These are phyloP conservation scores for Backusella macrospora DNA, from an alignment of 192 early-diverging fungal species.

Conservation along the genomic window DNA sequence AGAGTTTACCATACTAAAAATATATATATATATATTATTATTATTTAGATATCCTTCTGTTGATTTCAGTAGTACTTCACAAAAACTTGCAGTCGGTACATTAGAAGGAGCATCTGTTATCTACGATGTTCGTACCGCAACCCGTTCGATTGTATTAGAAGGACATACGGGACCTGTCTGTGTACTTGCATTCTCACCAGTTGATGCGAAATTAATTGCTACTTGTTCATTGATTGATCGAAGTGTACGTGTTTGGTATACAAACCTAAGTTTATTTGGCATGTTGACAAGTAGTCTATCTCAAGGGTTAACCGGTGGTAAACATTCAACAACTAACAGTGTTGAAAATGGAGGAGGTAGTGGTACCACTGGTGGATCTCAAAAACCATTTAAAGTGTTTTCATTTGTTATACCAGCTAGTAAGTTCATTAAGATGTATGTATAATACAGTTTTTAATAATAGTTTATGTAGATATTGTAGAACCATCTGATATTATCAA, in stretches of 20 bases:
- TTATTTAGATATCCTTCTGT: constrained; percentile 62
- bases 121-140: constrained; percentile 84
- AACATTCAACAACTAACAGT: not conserved
- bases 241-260: constrained; percentile 75
- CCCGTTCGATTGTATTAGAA: constrained; percentile 75
- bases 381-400: constrained; percentile 49
- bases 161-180: constrained; percentile 70
- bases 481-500: constrained; percentile 37
- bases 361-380: constrained; percentile 36
- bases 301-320: constrained; percentile 13
- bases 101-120: constrained; percentile 73
- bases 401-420: constrained; percentile 40
- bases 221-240: constrained; percentile 72
- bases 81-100: constrained; percentile 80
- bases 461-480: constrained; percentile 13
- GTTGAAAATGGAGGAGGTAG: constrained; percentile 11
- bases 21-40: too few species aligned
- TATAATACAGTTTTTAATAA: not conserved
- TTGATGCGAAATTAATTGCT: constrained; percentile 75
- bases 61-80: constrained; percentile 71
- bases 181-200: constrained; percentile 72
- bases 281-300: constrained; percentile 54
- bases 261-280: constrained; percentile 70
- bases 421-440: constrained; percentile 36
- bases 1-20: not conserved